phyloP scores from a whole-genome alignment of 1,139 yeast genomes.

The Debaryomyces udenii region DNA sequence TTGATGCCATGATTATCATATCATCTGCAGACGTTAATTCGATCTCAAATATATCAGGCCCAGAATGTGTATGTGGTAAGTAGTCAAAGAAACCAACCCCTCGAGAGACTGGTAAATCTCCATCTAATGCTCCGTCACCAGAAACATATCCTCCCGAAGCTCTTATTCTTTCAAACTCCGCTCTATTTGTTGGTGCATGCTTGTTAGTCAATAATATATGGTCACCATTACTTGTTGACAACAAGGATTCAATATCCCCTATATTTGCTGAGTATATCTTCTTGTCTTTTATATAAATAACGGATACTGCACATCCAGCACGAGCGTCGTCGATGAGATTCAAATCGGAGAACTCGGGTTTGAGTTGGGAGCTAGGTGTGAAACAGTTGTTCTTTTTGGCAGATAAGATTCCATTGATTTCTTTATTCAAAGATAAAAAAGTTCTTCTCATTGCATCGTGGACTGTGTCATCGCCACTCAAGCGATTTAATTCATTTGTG shows the following conservation, averaged over 20 bases:
- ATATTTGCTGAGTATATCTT: conserved; percentile 80
- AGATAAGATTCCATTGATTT: conserved; percentile 54
- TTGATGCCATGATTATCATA: conserved; percentile 82
- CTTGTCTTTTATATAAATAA: conserved; percentile 73
- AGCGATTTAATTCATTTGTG: conserved; percentile 61
- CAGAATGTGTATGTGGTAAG: conserved; percentile 87
- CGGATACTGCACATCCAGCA: conserved; percentile 87
- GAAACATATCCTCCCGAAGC: conserved; percentile 91
- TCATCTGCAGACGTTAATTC: conserved; percentile 74
- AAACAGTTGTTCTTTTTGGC: conserved; percentile 37
- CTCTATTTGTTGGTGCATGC: conserved; percentile 81
- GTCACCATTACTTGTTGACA: conserved; percentile 83
- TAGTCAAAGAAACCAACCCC: conserved; percentile 90
- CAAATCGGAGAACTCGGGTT: conserved; percentile 48
- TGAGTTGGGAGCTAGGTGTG: conserved; percentile 24
- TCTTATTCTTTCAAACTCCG: conserved; percentile 84
- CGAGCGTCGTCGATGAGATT: conserved; percentile 61
- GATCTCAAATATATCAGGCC: conserved; percentile 73
- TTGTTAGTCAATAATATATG: conserved; percentile 70
- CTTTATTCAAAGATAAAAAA: conserved; percentile 78
- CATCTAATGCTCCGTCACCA: conserved; percentile 84
- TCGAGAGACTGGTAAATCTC: conserved; percentile 79
- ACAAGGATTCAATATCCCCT: conserved; percentile 86
- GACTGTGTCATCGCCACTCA: conserved; percentile 47
- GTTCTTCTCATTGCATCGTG: conserved; percentile 77